These are phyloP conservation scores for Blastosporella zonata DNA, from an alignment of 1,284 basidiomycete genomes.

Conservation along the genomic window DNA sequence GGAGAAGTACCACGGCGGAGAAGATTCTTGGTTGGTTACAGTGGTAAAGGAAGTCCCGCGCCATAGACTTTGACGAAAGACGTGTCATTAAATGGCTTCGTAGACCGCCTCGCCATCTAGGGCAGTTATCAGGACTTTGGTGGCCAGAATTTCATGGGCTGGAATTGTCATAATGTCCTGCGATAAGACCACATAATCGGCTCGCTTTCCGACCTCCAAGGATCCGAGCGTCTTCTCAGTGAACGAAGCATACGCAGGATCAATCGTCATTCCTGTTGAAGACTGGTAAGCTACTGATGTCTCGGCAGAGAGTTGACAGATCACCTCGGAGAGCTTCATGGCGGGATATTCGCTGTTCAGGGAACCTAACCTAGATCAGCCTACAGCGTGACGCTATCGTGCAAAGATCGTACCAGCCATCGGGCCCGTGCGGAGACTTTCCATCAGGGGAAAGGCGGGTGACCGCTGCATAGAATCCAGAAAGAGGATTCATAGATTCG, in stretches of 20 bases:
- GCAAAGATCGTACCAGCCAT: slow-evolving; percentile 62
- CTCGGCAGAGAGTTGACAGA: slow-evolving; percentile 1
- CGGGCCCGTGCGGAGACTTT: slow-evolving; percentile 76
- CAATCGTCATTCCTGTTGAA: slow-evolving; percentile 51
- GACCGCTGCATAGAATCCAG: slow-evolving; percentile 84
- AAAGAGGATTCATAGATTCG: slow-evolving; percentile 73
- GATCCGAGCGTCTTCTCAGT: slow-evolving; percentile 71
- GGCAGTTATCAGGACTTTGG: slow-evolving; percentile 71
- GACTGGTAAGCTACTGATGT: not conserved
- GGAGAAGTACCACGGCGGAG: no score
- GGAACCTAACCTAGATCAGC: slow-evolving; percentile 56
- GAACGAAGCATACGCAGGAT: slow-evolving; percentile 86
- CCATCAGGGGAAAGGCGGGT: slow-evolving; percentile 73
- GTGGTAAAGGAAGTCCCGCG: not conserved
- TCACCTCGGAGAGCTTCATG: slow-evolving; percentile 68
- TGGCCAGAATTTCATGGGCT: slow-evolving; percentile 58
- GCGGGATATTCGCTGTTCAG: slow-evolving; percentile 74
- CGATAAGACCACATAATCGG: slow-evolving; percentile 82
- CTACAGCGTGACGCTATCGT: not conserved
- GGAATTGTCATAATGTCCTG: slow-evolving; percentile 78
- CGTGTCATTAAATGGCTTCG: slow-evolving; percentile 34
- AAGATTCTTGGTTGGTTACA: not conserved
- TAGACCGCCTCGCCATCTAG: slow-evolving; percentile 76
- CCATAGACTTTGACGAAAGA: not conserved
- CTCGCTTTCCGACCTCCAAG: slow-evolving; percentile 73